phyloP scores from a whole-genome alignment of 2,329 filamentous ascomycete species.

The Botrytis tulipae region DNA sequence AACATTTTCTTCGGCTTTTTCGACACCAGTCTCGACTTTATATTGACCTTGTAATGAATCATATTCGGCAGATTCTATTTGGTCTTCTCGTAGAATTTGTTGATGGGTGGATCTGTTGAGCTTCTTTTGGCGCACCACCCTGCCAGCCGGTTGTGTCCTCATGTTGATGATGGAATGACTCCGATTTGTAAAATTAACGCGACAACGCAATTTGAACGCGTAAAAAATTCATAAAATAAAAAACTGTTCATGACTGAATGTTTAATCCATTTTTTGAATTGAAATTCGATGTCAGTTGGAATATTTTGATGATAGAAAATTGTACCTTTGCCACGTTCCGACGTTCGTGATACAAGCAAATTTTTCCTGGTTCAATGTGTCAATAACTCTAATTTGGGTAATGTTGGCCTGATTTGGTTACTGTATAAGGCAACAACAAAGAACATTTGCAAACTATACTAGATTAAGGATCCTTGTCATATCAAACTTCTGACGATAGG shows the following conservation, averaged over 20 bases:
- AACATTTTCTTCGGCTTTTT: slow-evolving; percentile 96
- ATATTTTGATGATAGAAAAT: slow-evolving; percentile 33
- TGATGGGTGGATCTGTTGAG: slow-evolving; percentile 39
- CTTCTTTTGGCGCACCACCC: slow-evolving; percentile 57
- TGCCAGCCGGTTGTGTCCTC: slow-evolving; percentile 36
- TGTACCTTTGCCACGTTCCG: slow-evolving; percentile 18
- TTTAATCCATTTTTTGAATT: slow-evolving; percentile 25
- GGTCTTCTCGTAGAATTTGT: slow-evolving; percentile 74
- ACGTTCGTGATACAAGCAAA: slow-evolving; percentile 21
- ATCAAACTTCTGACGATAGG: slow-evolving; percentile 18
- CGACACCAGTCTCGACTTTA: slow-evolving; percentile 92
- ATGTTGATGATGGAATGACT: slow-evolving; percentile 27
- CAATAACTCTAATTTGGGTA: slow-evolving; percentile 20
- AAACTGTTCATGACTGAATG: slow-evolving; percentile 34
- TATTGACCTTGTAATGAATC: slow-evolving; percentile 69
- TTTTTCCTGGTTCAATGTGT: slow-evolving; percentile 22
- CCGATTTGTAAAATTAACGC: slow-evolving; percentile 20
- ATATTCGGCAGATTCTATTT: slow-evolving; percentile 84
- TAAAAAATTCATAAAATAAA: slow-evolving; percentile 32
- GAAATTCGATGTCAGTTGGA: slow-evolving; percentile 28
- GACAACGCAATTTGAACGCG: slow-evolving; percentile 28
- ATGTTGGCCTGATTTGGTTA: slow-evolving; percentile 2
- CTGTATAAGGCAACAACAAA: slow-evolving; percentile 11
- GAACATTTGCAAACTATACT: slow-evolving; percentile 6
- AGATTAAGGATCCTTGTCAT: slow-evolving; percentile 7